Evolutionary conservation across 345 rosid genomes (phyloP), one percentile per base, ranked within the genome.

Genomic region (Hibiscus mutabilis): DNA sequence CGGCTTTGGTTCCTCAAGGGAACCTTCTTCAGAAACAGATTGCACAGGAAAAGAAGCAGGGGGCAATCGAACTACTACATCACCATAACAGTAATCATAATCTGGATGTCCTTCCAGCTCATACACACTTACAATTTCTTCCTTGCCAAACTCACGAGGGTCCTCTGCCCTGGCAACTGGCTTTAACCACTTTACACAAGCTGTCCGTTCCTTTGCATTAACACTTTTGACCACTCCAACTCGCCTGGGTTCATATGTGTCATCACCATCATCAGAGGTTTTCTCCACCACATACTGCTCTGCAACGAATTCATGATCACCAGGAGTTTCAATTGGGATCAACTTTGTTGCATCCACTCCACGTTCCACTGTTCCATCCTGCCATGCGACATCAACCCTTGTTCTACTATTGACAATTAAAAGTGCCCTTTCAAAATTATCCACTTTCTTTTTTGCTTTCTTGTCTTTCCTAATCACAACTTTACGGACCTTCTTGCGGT

Each of bases 71-170:
- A 58, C 61, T 58, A 58, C 61, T 24, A 91, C 90, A 78, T 96
- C 98, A 15, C 98, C 99, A 79, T 89, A 88, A 71, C 98, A 91
- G 67, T 92, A 96, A 79, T 92, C 98, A 84, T 92, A 96, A 85
- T 96, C 99, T 40, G 89, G 88, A 92, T 96, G 98, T 37, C 89
- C 93, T 79, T 89, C 96, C 75, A 96, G 83, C 80, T 92, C 99
- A 80, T 96, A 96, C 65, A 58, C 61, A 25, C 61, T 58, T 58
- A 58, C 61, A 58, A 58, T 58, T 58, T 58, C 61, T 35, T 58
- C 98, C 80, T 81, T 84, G 69, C 84, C 94, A 83, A 96, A 92
- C 83, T 91, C 89, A 33, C 91, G 91, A 74, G 91, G 87, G 74
- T 92, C 91, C 82, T 92, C 98, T 57, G 89, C 86, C 77, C 81